phyloP scores from a whole-genome alignment of 2,329 filamentous ascomycete species.

The Ascosphaera apis region DNA sequence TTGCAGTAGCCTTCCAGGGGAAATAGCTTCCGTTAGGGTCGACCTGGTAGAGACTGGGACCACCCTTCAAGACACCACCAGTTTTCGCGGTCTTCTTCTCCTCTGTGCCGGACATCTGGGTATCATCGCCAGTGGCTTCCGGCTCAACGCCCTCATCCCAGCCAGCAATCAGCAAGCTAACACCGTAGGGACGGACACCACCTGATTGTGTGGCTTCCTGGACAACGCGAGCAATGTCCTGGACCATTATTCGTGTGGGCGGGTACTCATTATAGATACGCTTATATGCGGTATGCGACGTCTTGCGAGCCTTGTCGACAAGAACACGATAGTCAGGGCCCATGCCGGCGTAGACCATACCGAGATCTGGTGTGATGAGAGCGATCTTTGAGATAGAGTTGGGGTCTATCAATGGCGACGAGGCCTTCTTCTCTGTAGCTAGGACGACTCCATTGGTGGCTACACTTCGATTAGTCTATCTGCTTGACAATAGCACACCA shows the following conservation, averaged over 20 bases:
- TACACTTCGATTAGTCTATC: conserved; percentile 16
- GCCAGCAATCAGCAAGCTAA: conserved; percentile 81
- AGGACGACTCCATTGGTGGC: conserved; percentile 98
- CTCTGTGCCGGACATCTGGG: conserved; percentile 28
- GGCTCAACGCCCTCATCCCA: conserved; percentile 96
- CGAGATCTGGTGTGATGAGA: conserved; percentile 95
- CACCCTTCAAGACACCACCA: conserved; percentile 82
- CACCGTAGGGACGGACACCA: conserved; percentile 89
- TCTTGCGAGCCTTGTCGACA: conserved; percentile 93
- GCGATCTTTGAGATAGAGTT: conserved; percentile 92
- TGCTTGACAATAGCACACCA: no score
- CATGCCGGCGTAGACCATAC: conserved; percentile 99
- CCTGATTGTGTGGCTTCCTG: conserved; percentile 97
- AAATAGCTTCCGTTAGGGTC: conserved; percentile 98
- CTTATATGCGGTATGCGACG: conserved; percentile 96
- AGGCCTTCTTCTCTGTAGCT: conserved; percentile 98
- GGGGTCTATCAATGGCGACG: conserved; percentile 86
- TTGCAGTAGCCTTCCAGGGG: conserved; percentile 97
- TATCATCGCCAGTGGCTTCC: conserved; percentile 40
- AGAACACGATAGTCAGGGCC: conserved; percentile 94
- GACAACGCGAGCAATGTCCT: conserved; percentile 94
- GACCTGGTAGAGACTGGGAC: conserved; percentile 94
- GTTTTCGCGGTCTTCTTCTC: conserved; percentile 65
- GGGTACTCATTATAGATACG: conserved; percentile 99
- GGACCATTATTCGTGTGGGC: conserved; percentile 95